A percentile compares a stretch with the other conserved stretches of the same genome.
Evolutionary conservation across 208 protist species (phyloP).

Genomic region (Angomonas ambiguus): DNA sequence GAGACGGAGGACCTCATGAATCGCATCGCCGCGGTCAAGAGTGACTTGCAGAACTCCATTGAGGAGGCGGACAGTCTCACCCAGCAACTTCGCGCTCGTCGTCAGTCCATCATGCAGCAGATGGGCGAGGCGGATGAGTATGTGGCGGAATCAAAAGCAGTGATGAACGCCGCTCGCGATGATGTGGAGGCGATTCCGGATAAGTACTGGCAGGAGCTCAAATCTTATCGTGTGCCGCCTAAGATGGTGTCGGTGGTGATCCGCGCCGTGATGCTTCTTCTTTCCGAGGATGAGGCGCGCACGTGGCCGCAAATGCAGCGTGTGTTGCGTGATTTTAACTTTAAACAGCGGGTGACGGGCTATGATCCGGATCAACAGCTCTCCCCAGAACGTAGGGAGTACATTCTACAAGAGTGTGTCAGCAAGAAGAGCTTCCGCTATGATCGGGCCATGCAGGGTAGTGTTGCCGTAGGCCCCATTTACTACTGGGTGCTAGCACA

Average conservation of each 20-base stretch:
- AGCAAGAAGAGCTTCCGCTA: slow-evolving; percentile 80
- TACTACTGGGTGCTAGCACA: slow-evolving; percentile 89
- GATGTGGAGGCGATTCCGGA: slow-evolving; percentile 80
- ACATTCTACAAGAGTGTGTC: slow-evolving; percentile 85
- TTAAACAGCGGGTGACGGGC: slow-evolving; percentile 63
- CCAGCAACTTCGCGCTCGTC: slow-evolving; percentile 48
- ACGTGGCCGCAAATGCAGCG: slow-evolving; percentile 81
- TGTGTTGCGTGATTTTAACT: slow-evolving; percentile 65
- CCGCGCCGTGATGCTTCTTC: slow-evolving; percentile 82
- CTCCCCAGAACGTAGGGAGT: slow-evolving; percentile 69
- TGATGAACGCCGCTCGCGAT: slow-evolving; percentile 45
- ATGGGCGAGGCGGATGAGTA: slow-evolving; percentile 56
- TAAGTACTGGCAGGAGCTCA: slow-evolving; percentile 82
- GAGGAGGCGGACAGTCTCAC: slow-evolving; percentile 56
- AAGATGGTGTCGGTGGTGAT: slow-evolving; percentile 76
- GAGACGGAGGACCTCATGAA: slow-evolving; percentile 60
- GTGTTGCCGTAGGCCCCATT: slow-evolving; percentile 75
- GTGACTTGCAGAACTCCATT: slow-evolving; percentile 59
- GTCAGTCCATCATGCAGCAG: slow-evolving; percentile 48
- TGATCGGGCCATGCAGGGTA: slow-evolving; percentile 70
- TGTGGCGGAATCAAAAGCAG: slow-evolving; percentile 56
- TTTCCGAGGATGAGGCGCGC: slow-evolving; percentile 72
- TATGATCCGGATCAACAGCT: slow-evolving; percentile 68
- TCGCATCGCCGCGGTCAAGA: slow-evolving; percentile 44
- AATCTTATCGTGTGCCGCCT: slow-evolving; percentile 79